phyloP scores from a whole-genome alignment of 2,329 filamentous ascomycete genomes.

The Claviceps lovelessii region DNA sequence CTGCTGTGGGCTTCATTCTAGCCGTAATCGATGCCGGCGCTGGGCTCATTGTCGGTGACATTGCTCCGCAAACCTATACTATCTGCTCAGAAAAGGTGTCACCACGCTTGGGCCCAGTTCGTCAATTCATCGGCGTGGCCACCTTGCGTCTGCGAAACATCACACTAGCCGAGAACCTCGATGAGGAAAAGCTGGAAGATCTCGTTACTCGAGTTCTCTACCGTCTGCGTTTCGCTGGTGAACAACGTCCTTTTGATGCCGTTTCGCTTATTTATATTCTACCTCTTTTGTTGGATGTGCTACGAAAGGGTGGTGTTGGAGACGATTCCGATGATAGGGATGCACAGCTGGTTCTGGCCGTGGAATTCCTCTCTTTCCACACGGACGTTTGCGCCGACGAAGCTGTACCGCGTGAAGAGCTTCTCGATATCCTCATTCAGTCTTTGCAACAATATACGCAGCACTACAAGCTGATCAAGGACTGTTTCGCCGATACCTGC shows the following conservation, averaged over 20 bases:
- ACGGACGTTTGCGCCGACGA: slow-evolving; percentile 64
- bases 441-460: slow-evolving; percentile 83
- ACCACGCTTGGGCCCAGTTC: slow-evolving; percentile 56
- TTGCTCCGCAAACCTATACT: slow-evolving; percentile 64
- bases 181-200: slow-evolving; percentile 67
- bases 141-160: slow-evolving; percentile 68
- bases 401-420: slow-evolving; percentile 59
- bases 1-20: slow-evolving; percentile 60
- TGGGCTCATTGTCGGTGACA: slow-evolving; percentile 66
- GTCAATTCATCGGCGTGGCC: slow-evolving; percentile 75
- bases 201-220: slow-evolving; percentile 83
- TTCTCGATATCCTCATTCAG: slow-evolving; percentile 56
- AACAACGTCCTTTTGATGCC: slow-evolving; percentile 85
- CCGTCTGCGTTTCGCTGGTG: slow-evolving; percentile 73
- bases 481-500: slow-evolving; percentile 76
- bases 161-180: slow-evolving; percentile 55
- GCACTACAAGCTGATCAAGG: slow-evolving; percentile 90
- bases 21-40: slow-evolving; percentile 66
- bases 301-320: slow-evolving; percentile 67
- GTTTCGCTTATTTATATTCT: slow-evolving; percentile 80
- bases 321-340: slow-evolving; percentile 63
- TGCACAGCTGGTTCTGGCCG: slow-evolving; percentile 73
- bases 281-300: slow-evolving; percentile 64
- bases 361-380: slow-evolving; percentile 83
- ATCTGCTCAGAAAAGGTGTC: slow-evolving; percentile 64